Conservation (phyloP, 2,329 filamentous ascomycete genomes). For the Rhynchosporium secalis region DNA sequence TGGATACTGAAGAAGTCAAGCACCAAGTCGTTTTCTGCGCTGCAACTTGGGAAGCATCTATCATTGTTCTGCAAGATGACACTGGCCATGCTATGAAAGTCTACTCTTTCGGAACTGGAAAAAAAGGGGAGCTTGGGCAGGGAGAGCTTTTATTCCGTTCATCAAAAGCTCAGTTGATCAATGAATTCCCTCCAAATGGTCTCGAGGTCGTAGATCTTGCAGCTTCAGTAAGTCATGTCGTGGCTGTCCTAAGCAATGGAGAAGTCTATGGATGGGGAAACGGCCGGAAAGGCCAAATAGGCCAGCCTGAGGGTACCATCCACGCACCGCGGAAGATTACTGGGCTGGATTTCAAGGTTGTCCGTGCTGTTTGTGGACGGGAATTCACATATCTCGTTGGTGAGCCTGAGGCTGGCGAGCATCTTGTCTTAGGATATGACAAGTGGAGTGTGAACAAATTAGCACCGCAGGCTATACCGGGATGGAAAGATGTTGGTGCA, state of each 20-base stretch:
- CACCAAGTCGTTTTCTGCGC: conserved; percentile 50
- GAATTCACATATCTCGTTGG: conserved; percentile 80
- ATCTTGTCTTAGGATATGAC: conserved; percentile 70
- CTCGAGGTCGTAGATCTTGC: conserved; percentile 63
- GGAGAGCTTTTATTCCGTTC: conserved; percentile 54
- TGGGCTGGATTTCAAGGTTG: conserved; percentile 60
- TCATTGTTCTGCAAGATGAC: conserved; percentile 55
- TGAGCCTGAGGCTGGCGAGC: conserved; percentile 53
- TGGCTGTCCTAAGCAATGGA: conserved; percentile 72
- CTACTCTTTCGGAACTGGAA: conserved; percentile 64
- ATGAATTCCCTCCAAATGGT: conserved; percentile 62
- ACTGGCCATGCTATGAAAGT: conserved; percentile 49
- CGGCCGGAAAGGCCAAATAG: conserved; percentile 82
- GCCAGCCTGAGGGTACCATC: conserved; percentile 54
- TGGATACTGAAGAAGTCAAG: conserved; percentile 25
- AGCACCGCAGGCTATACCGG: conserved; percentile 53
- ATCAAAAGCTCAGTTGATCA: conserved; percentile 50
- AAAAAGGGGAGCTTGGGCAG: conserved; percentile 72
- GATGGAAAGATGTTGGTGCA: conserved; percentile 69
- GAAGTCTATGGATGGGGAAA: conserved; percentile 87
- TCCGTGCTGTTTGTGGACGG: conserved; percentile 72
- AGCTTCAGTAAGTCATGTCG: conserved; percentile 75
- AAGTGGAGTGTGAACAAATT: conserved; percentile 67
- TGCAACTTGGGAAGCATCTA: conserved; percentile 77
- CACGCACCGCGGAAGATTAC: conserved; percentile 62